Evolutionary conservation across 2,329 filamentous ascomycete species (phyloP), one percentile per base, ranked within the genome.

Genomic region (Ceratocystiopsis sp.): DNA sequence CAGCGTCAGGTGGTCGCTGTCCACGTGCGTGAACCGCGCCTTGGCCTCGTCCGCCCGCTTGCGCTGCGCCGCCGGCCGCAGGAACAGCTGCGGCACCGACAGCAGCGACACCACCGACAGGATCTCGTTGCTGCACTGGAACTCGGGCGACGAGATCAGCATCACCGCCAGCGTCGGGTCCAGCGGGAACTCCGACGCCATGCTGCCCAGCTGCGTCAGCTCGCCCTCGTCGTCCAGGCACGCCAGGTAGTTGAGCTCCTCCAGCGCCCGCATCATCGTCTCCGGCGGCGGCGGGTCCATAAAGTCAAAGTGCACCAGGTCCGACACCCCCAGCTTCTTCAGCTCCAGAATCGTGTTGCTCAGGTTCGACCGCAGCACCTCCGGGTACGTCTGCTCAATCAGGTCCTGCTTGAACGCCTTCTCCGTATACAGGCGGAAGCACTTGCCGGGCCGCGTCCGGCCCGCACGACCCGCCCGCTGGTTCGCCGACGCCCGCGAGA

Each of bases 11-110:
- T 98, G 91, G 56, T 98, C 91, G 43, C 91, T 91, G 50, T 96
- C 89, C 1, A 79, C 76, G 58, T 98, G 91, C 25, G 84, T 80
- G 56, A 98, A 98, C 36, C 89, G 74, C 35, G 78, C 72, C 69
- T 98, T 98, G 86, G 96, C 96, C 61, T 95, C 86, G 58, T 98
- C 91, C 39, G 91, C 91, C 38, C 84, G 80, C 64, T 93, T 93
- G 48, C 87, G 78, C 52, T 84, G 80, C 54, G 74, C 77, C 40
- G 83, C 81, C 1, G 91, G 91, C 10, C 91, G 84, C 29, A 93
- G 75, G 58, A 94, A 98, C 47, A 96, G 76, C 58, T 95, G 84
- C 0, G 91, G 91, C 12, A 96, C 91, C 0, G 89, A 96, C 17
- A 98, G 75, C 12, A 98, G 74, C 1, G 91, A 82, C 1, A 87